Base-by-base conservation (phyloP, 768 basidiomycete genomes). In the Russula sp. region DNA sequence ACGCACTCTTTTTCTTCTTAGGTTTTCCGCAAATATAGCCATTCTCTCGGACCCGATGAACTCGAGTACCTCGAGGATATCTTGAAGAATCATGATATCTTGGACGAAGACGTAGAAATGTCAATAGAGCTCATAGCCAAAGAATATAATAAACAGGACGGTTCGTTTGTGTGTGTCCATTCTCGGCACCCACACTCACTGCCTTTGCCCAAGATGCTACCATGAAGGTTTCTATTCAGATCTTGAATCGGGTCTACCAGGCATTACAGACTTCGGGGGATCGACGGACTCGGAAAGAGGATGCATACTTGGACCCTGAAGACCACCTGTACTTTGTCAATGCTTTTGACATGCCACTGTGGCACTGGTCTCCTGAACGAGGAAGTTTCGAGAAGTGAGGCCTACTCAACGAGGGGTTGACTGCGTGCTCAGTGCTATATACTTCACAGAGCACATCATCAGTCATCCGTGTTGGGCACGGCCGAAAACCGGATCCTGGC, bases 331-430 rank as follows among this genome's bases (percentile, higher is more conserved):
- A 85, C 69, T 78, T 98, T 66, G 78, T 98, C 35, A 85, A 96
- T 72, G 88, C 96, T 10, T 96, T 94, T 69, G 94, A 96, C 56
- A 98, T 98, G 94, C 97, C 97, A 0, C 76, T 86, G 13, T 94
- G 94, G 87, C 82, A 88, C 69, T 99, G 92, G 86, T 93, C 94
- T 16, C 76, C 80, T 35, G 91, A 95, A 70, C 78, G 89, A 62
- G 88, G 88, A 51, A 87, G 89, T 1, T 98, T 98, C 70, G 92
- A 93, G 62, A 89, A 84, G 95, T 96, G 71, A 50, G 82, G 45
- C 20, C 8, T 22, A 14, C 48, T 51, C 35, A 10, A n/a, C 9
- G 7, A 50, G 16, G 3, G n/a, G 32, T 13, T n/a, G 4, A 16
- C 32, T 13, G 31, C 18, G 5, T 22, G 6, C n/a, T 34, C 55